Base-by-base conservation (phyloP, 2,329 filamentous ascomycete species). In the Lachnellula hyalina region DNA sequence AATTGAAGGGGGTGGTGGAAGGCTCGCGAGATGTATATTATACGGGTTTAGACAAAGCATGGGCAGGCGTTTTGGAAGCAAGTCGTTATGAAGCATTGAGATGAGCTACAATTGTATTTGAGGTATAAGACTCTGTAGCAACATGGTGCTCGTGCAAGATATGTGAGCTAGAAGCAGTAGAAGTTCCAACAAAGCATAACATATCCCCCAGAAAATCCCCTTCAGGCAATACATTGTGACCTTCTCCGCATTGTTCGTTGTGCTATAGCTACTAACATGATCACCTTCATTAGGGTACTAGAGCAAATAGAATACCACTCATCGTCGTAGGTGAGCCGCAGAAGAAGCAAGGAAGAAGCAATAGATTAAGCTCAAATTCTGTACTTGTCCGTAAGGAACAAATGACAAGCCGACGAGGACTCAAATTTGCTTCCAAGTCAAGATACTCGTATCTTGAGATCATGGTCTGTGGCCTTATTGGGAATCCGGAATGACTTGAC, bases 1-100 rank as follows among this genome's bases (percentile, higher is more conserved):
- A 32, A 28, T n/a, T 41, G 11, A 14, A 21, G 15, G n/a, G 19
- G 8, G 21, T 7, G 25, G 36, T 14, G 23, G 23, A 25, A 47
- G n/a, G 21, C 23, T 32, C 12, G n/a, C 5, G 44, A 32, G 25
- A 12, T 47, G 44, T 47, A 47, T 5, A 28, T 32, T 47, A 32
- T 23, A 17, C 25, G 12, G 23, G 14, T 9, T 35, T 28, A 34
- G 28, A 25, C 38, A 28, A 49, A 50, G 47, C 38, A 53, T 47
- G 47, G 42, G 19, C 28, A 38, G 44, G 48, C 53, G 49, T 48
- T 48, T 14, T 34, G 36, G 36, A 42, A 48, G 38, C 21, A 44
- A 12, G 12, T 21, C 7, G n/a, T 32, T 47, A 23, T n/a, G 15
- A 47, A 47, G 44, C 44, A 47, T 47, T 25, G 25, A 17, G 44